A percentile compares a stretch with the other conserved stretches of the same genome.
These are phyloP conservation scores for Niveomyces coronatus DNA, from an alignment of 2,329 filamentous ascomycete genomes.

Conservation along the genomic window DNA sequence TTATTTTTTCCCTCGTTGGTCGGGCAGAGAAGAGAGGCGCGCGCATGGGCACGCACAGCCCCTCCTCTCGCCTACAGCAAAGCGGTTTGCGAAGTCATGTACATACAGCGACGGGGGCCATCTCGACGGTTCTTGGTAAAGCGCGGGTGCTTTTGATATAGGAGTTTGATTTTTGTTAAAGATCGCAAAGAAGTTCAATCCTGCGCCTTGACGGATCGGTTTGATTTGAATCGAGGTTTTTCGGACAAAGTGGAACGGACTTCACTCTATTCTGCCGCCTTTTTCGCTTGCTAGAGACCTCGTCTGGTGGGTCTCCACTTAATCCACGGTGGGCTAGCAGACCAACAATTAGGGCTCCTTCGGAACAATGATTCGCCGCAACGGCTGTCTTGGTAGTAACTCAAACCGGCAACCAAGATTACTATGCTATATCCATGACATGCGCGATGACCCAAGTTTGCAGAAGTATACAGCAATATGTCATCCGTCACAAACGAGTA, in stretches of 20 bases:
- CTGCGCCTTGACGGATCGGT: slow-evolving; percentile 51
- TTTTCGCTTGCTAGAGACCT: slow-evolving; percentile 2
- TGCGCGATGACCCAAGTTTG: no score
- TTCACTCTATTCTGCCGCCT: no score
- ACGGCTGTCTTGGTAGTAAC: not conserved
- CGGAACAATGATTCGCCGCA: slow-evolving; percentile 15
- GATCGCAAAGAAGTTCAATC: slow-evolving; percentile 64
- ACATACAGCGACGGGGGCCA: slow-evolving; percentile 88
- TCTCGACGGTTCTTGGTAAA: slow-evolving; percentile 38
- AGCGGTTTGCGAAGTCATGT: slow-evolving; percentile 54
- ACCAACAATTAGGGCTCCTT: slow-evolving; percentile 24
- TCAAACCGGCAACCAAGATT: slow-evolving; percentile 6
- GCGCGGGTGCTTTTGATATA: slow-evolving; percentile 12
- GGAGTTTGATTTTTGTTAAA: slow-evolving; percentile 16
- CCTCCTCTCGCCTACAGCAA: slow-evolving; percentile 69
- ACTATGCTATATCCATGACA: no score
- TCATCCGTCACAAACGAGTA: no score
- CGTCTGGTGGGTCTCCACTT: slow-evolving; percentile 12
- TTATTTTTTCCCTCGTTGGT: slow-evolving; percentile 1
- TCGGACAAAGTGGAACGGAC: slow-evolving; percentile 11
- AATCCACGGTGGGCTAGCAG: slow-evolving; percentile 19
- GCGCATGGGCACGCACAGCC: slow-evolving; percentile 5
- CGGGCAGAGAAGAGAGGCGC: slow-evolving; percentile 11
- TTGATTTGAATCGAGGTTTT: slow-evolving; percentile 12
- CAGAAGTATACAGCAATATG: no score